A percentile compares a stretch with the other conserved stretches of the same genome.
Conservation (phyloP, 495 filamentous ascomycete species). For the Tuber indicum region DNA sequence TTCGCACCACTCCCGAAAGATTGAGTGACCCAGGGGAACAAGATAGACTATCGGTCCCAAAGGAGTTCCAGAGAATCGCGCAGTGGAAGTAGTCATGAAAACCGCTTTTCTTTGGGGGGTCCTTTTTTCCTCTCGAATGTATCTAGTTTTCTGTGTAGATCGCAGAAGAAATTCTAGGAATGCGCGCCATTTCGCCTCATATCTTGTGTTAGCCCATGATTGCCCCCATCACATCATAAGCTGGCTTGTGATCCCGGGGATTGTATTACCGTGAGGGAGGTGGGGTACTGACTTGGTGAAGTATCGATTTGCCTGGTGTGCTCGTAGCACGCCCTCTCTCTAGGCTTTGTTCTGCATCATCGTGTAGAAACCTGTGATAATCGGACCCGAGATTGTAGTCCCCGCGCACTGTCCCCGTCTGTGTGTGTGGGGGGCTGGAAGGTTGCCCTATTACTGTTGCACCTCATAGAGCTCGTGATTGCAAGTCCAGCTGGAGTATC, state of each 20-base stretch:
- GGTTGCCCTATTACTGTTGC: neutral
- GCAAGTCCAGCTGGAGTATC: neutral
- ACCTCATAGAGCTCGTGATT: neutral
- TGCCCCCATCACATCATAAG: neutral
- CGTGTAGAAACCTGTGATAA: neutral
- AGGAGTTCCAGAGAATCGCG: neutral
- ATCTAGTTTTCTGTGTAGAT: neutral
- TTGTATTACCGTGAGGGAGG: neutral
- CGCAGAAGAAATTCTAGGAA: neutral
- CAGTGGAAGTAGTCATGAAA: neutral
- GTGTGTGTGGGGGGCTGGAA: neutral
- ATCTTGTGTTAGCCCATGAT: neutral
- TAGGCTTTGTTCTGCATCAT: neutral
- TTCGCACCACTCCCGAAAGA: neutral
- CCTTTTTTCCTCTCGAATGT: neutral
- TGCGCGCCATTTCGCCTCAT: neutral
- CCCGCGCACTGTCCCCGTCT: neutral
- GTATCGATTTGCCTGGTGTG: neutral
- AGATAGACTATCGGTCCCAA: neutral
- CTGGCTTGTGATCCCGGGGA: neutral
- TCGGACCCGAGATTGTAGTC: neutral
- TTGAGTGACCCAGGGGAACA: neutral
- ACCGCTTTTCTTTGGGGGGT: neutral
- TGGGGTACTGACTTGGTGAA: neutral
- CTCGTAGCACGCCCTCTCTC: neutral